phyloP scores from a whole-genome alignment of 1,284 basidiomycete genomes.

The Exobasidium rhododendri region DNA sequence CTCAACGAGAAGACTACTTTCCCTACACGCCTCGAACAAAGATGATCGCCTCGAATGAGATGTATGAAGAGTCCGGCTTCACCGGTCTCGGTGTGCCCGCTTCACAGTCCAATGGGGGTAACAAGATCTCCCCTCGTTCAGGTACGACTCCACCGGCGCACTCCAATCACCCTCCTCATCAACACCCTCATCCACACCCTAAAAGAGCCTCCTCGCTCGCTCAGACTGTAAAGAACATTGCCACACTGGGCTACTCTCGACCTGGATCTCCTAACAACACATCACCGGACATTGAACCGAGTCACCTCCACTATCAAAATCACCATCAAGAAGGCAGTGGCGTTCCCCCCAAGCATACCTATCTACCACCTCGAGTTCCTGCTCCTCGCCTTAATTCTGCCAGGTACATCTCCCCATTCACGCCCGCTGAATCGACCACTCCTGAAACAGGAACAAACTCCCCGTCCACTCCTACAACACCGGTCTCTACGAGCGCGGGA shows the following conservation, averaged over 20 bases:
- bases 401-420: conserved; percentile 19
- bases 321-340: background rate
- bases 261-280: conserved; percentile 28
- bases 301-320: too few species aligned
- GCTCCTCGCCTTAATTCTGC: conserved; percentile 19
- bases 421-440: background rate
- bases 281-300: conserved; percentile 8
- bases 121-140: background rate
- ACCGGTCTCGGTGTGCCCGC: background rate
- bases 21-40: conserved; percentile 54
- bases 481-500: conserved; percentile 15
- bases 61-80: background rate
- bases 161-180: background rate
- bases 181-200: background rate
- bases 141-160: background rate
- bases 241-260: conserved; percentile 43
- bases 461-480: conserved; percentile 25
- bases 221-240: conserved; percentile 43
- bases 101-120: background rate
- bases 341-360: background rate
- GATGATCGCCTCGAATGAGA: conserved; percentile 47
- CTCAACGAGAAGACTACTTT: conserved; percentile 56
- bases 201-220: conserved; percentile 30
- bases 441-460: conserved; percentile 10
- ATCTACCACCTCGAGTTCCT: conserved; percentile 14